Conservation (phyloP, 768 basidiomycete species). For the Psilocybe tampanensis region DNA sequence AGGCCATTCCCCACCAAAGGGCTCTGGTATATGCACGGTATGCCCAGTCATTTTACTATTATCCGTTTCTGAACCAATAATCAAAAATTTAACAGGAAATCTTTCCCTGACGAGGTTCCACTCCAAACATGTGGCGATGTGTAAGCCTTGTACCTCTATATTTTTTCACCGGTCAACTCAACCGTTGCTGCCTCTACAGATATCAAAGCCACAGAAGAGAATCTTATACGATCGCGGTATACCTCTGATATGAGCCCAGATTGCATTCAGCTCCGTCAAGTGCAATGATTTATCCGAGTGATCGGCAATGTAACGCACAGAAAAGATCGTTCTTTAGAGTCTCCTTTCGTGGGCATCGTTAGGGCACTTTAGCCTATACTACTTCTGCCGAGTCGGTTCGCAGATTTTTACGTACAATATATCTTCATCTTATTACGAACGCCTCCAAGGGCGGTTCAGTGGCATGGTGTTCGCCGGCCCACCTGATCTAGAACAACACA, state of each 20-base stretch:
- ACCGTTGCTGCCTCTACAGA: slow-evolving; percentile 33
- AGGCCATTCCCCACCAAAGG: slow-evolving; percentile 50
- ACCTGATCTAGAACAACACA: too few relatives aligned
- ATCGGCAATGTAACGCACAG: too few relatives aligned
- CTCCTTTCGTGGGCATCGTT: too few relatives aligned
- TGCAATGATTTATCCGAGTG: too few relatives aligned
- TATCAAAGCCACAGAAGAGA: slow-evolving; percentile 59
- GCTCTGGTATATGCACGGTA: slow-evolving; percentile 66
- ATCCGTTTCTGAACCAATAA: not conserved
- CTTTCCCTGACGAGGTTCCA: not conserved
- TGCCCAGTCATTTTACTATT: not conserved
- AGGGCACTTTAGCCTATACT: too few relatives aligned
- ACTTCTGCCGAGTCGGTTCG: too few relatives aligned
- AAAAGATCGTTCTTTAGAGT: too few relatives aligned
- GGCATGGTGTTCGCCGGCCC: too few relatives aligned
- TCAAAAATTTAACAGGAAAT: not conserved
- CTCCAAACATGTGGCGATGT: not conserved
- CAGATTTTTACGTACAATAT: too few relatives aligned
- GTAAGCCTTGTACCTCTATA: slow-evolving; percentile 54
- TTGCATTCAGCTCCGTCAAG: not conserved
- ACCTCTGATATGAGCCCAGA: not conserved
- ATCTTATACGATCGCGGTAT: not conserved
- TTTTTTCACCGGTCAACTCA: slow-evolving; percentile 43
- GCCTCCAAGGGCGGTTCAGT: too few relatives aligned
- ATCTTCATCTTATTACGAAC: too few relatives aligned